Percentiles rank a stretch among this genome's conserved stretches.
Conservation (phyloP, 2,329 filamentous ascomycete species). For the Conoideocrella luteorostrata region DNA sequence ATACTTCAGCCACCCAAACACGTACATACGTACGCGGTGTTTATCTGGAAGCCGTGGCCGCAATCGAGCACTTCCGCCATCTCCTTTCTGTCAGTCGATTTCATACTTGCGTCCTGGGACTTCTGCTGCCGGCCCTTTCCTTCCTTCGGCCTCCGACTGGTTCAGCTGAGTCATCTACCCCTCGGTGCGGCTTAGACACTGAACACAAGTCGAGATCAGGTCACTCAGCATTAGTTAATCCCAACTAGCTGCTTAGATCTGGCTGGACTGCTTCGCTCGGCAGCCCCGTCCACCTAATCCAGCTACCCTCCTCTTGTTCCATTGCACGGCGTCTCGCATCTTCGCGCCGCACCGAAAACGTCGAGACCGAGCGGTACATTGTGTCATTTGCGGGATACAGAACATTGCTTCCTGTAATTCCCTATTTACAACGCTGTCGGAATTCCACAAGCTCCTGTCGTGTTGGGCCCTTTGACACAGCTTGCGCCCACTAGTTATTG, state of each 20-base stretch:
- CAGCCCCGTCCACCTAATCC: background rate
- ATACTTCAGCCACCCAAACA: slow-evolving; percentile 2
- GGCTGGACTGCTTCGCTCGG: background rate
- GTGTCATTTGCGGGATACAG: too few species aligned
- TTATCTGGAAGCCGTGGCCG: slow-evolving; percentile 1
- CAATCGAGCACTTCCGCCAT: slow-evolving; percentile 2
- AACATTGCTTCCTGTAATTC: too few species aligned
- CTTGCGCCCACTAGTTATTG: background rate
- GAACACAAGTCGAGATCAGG: background rate
- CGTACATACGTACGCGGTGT: too few species aligned
- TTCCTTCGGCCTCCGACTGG: too few species aligned
- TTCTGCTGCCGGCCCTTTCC: too few species aligned
- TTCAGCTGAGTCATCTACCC: too few species aligned
- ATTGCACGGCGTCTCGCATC: too few species aligned
- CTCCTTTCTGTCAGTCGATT: background rate
- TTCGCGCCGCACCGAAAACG: too few species aligned
- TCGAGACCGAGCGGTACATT: too few species aligned
- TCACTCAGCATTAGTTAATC: background rate
- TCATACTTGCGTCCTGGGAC: too few species aligned
- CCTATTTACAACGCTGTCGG: background rate
- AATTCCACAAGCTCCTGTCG: background rate
- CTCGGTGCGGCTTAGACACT: background rate
- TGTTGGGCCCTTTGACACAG: background rate
- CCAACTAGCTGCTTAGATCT: background rate
- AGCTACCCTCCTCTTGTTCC: too few species aligned